Evolutionary conservation across 345 rosid genomes (phyloP).

Genomic region (Euphorbia pulcherrima): DNA sequence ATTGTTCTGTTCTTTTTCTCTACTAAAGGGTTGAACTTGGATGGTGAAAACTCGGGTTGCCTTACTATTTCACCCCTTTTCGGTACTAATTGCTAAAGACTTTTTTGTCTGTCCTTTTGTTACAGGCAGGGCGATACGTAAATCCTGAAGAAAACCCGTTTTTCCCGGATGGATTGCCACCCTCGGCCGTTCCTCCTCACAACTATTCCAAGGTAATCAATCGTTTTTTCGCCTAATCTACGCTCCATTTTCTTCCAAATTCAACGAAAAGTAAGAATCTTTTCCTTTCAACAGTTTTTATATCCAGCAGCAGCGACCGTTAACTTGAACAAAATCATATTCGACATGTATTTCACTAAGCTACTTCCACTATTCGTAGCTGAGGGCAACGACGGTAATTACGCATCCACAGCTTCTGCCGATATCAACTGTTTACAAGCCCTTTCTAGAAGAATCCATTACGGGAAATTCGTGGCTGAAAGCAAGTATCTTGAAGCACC

Average conservation of each 20-base stretch:
- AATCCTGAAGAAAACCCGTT: constrained; percentile 84
- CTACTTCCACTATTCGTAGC: constrained; percentile 66
- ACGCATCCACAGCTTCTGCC: constrained; percentile 57
- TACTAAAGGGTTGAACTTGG: too few species aligned
- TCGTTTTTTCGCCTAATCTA: not conserved
- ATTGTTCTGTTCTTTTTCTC: too few species aligned
- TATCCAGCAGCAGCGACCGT: constrained; percentile 54
- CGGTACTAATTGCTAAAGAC: not conserved
- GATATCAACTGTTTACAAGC: constrained; percentile 87
- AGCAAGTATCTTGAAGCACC: constrained; percentile 68
- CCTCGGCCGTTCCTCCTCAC: constrained; percentile 31
- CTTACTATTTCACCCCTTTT: too few species aligned
- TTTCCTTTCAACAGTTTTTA: constrained; percentile 41
- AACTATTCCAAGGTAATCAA: constrained; percentile 52
- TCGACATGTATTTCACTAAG: constrained; percentile 61
- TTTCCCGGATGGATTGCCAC: constrained; percentile 60
- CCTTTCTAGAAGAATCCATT: constrained; percentile 81
- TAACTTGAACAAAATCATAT: constrained; percentile 57
- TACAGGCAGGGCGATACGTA: constrained; percentile 70
- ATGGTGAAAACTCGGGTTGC: too few species aligned
- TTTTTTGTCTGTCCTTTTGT: constrained; percentile 13
- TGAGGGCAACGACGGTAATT: constrained; percentile 77
- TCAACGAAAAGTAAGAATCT: constrained; percentile 9
- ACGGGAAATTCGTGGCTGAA: constrained; percentile 85
- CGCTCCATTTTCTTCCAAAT: not conserved